phyloP scores from a whole-genome alignment of 2,329 filamentous ascomycete species.

The Bimuria novae-zelandiae region DNA sequence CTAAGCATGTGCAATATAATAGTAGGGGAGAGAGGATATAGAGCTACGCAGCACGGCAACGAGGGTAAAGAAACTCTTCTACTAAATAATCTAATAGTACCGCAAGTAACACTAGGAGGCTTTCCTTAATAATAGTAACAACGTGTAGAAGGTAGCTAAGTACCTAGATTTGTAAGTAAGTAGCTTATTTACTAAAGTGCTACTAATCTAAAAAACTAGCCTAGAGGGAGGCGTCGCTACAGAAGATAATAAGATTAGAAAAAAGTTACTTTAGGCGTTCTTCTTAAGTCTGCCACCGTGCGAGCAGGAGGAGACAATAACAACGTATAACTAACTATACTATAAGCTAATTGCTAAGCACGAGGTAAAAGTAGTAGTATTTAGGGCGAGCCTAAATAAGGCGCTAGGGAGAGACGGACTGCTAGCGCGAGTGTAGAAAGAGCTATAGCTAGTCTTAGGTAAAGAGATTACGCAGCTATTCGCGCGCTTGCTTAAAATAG shows the following conservation, averaged over 20 bases:
- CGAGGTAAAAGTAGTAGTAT: constrained; percentile 18
- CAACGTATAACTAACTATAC: constrained; percentile 15
- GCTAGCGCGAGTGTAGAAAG: constrained; percentile 23
- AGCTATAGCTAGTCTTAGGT: constrained; percentile 24
- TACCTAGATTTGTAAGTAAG: neutral
- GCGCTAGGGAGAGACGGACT: constrained; percentile 13
- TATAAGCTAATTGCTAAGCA: constrained; percentile 17
- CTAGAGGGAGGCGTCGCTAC: constrained; percentile 11
- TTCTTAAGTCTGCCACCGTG: constrained; percentile 15
- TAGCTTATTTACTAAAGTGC: neutral
- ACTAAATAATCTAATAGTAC: constrained; percentile 15
- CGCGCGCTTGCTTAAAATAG: constrained; percentile 17
- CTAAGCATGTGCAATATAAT: neutral
- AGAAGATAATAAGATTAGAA: constrained; percentile 18
- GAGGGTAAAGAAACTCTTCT: constrained; percentile 17
- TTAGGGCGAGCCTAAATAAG: constrained; percentile 18
- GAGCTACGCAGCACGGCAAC: constrained; percentile 12
- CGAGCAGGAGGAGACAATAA: constrained; percentile 15
- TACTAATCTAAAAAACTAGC: constrained; percentile 15
- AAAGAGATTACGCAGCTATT: constrained; percentile 25
- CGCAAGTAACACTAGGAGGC: constrained; percentile 7
- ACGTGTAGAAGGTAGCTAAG: neutral
- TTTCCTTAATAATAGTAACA: neutral
- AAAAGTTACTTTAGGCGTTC: constrained; percentile 20
- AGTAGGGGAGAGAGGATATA: constrained; percentile 12